Evolutionary conservation across 352 stramenopile genomes (phyloP), one percentile per base, ranked within the genome.

Genomic region (Phytophthora pseudosyringae): DNA sequence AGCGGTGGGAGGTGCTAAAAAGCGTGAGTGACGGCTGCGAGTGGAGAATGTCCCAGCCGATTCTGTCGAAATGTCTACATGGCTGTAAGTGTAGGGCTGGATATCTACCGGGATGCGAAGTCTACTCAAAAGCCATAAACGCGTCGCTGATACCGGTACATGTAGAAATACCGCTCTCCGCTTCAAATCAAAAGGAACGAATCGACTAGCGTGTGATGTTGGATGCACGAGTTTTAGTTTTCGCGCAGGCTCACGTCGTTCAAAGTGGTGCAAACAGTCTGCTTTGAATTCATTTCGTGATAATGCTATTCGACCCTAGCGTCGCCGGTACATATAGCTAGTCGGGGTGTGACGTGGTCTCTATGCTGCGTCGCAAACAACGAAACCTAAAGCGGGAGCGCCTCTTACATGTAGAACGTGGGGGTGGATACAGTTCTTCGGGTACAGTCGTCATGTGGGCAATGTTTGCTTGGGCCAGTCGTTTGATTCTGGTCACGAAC

Each of bases 121-220:
- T 13, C 40, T 21, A 12, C 40, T 26, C 11, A 15, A 5, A 1
- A 29, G 4, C 28, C 40, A 46, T 46, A 26, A 46, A 29, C 40
- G 40, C 40, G 40, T 46, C 16, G 10, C 12, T 35, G 43, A 35
- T 18, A 25, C 4, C n/a, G n/a, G n/a, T n/a, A n/a, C n/a, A n/a
- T 33, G n/a, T 50, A 11, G 29, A 25, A 10, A 2, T 21, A 21
- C 2, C 21, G 21, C 21, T 21, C 3, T 18, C 3, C 4, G 18
- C 7, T 31, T 40, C 45, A 52, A 52, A 40, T 40, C 45, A 15
- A 52, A 7, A 29, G 29, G 28, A 52, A 26, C 29, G n/a, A 40
- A n/a, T 52, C 29, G 45, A 52, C 45, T 40, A 40, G 46, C 9
- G 46, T 53, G 18, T 38, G 45, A 21, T 48, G 26, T 29, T 6